phyloP scores from a whole-genome alignment of 768 basidiomycete genomes.

The Dentipellis fragilis region DNA sequence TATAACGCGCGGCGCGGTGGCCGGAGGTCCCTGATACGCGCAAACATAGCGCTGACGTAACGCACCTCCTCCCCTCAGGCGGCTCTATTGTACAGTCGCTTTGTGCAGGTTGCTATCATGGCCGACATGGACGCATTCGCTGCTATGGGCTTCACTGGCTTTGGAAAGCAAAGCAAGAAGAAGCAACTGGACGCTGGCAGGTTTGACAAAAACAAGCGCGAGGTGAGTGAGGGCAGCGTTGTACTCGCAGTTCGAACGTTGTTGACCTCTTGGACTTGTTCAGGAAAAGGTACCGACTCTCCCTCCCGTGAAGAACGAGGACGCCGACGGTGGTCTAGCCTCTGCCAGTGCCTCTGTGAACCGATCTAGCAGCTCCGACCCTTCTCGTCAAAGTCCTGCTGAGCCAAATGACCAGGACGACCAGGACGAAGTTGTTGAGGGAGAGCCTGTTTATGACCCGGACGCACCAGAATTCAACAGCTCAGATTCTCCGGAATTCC shows the following conservation, averaged over 20 bases:
- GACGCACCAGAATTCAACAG: constrained; percentile 34
- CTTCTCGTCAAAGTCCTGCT: constrained; percentile 5
- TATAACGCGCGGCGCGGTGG: too few species aligned
- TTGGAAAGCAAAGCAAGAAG: constrained; percentile 66
- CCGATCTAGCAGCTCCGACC: neutral
- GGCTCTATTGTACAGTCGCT: too few species aligned
- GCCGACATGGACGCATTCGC: constrained; percentile 62
- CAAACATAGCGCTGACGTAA: too few species aligned
- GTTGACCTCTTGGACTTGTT: too few species aligned
- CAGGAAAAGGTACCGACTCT: neutral
- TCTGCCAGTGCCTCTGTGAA: neutral
- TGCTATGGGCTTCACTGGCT: constrained; percentile 77
- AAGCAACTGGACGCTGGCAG: constrained; percentile 63
- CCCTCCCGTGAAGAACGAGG: neutral
- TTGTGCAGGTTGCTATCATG: constrained; percentile 22
- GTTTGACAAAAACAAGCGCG: constrained; percentile 69
- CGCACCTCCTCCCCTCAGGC: too few species aligned
- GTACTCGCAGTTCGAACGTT: too few species aligned
- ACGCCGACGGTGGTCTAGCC: neutral
- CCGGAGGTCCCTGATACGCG: too few species aligned
- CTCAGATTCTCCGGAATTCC: constrained; percentile 54
- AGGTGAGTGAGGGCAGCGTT: constrained; percentile 17
- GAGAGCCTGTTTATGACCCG: constrained; percentile 25
- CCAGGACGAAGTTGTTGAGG: constrained; percentile 3
- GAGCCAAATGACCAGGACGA: too few species aligned